Base-by-base conservation (phyloP, 345 rosid genomes). In the Hevea brasiliensis region DNA sequence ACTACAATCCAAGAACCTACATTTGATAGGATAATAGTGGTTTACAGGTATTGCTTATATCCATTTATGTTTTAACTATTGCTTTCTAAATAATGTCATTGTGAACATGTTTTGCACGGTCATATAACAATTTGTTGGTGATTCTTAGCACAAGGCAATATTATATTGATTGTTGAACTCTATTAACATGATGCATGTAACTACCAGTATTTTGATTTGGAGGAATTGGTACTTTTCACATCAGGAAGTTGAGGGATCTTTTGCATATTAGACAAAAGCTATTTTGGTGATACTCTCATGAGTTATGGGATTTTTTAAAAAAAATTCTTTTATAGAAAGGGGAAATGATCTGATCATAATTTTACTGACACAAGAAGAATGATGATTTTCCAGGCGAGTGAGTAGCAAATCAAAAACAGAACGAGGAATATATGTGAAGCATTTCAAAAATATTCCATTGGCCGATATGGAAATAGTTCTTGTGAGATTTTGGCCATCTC, bases 391-490 rank as follows among this genome's bases (percentile, higher is more conserved):
- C 87, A 92, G 99, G 89, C 73, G 63, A 77, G 91, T 92, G 68
- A 82, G 98, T 70, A 60, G 87, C 62, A 83, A 82, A 68, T 29
- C 69, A 44, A 82, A 91, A 57, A 35, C 14, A 61, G 99, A 91
- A 45, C 86, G 94, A 47, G 96, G 94, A 80, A 73, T 95, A 69
- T 86, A 79, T 64, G 92, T 92, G 65, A 95, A 95, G 76, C 99
- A 95, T 90, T 95, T 95, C 88, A 95, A 88, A 80, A 91, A 89
- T 79, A 95, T 95, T 69, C 99, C 99, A 57, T 92, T 95, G 99
- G 99, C 99, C 26, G 99, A 95, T 84, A 73, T 91, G 94, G 99
- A 95, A 77, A 91, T 95, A 74, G 99, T 95, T 75, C 99, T 95
- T 72, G 99, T 95, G 84, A 87, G 90, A 81, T 72, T 62, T 72